Conservation (phyloP, 805 yeast species). For the Hagleromyces aurorensis region DNA sequence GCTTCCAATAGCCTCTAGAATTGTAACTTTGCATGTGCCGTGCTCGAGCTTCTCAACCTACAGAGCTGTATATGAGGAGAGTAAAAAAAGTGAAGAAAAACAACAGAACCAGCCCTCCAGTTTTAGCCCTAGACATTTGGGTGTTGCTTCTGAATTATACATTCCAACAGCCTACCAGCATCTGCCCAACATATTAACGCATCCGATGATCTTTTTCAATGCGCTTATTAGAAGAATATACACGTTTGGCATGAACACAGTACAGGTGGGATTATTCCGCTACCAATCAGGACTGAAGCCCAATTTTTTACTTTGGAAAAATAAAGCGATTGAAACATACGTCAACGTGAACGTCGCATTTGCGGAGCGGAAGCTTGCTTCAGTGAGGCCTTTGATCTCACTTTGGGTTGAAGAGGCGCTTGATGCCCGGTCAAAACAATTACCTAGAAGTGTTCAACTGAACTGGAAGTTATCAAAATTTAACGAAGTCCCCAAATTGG, state of each 20-base stretch:
- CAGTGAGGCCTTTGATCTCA: slow-evolving; percentile 40
- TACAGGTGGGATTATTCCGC: slow-evolving; percentile 58
- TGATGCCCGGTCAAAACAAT: slow-evolving; percentile 39
- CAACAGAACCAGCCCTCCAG: slow-evolving; percentile 11
- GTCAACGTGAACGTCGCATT: slow-evolving; percentile 76
- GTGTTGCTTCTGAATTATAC: slow-evolving; percentile 38
- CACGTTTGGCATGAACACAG: slow-evolving; percentile 58
- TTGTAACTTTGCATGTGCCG: too few relatives aligned
- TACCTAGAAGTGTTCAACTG: slow-evolving; percentile 52
- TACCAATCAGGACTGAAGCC: slow-evolving; percentile 64
- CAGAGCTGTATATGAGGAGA: slow-evolving; percentile 4
- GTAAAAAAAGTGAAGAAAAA: slow-evolving; percentile 4
- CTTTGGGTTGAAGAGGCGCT: slow-evolving; percentile 60
- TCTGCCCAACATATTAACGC: slow-evolving; percentile 36
- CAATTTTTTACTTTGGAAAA: slow-evolving; percentile 71
- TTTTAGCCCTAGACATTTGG: slow-evolving; percentile 36
- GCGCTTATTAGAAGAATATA: slow-evolving; percentile 53
- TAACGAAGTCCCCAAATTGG: slow-evolving; percentile 62
- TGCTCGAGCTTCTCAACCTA: slow-evolving; percentile 5
- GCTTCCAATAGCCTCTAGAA: too few relatives aligned
- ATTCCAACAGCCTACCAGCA: slow-evolving; percentile 43
- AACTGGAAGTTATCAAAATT: slow-evolving; percentile 75
- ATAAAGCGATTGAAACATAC: slow-evolving; percentile 69
- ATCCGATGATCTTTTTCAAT: slow-evolving; percentile 38
- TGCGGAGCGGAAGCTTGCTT: slow-evolving; percentile 47